Percentiles rank a stretch among this genome's conserved stretches.
Evolutionary conservation across 371 early-diverging fungal species (phyloP).

Genomic region (Mucor mucedo): DNA sequence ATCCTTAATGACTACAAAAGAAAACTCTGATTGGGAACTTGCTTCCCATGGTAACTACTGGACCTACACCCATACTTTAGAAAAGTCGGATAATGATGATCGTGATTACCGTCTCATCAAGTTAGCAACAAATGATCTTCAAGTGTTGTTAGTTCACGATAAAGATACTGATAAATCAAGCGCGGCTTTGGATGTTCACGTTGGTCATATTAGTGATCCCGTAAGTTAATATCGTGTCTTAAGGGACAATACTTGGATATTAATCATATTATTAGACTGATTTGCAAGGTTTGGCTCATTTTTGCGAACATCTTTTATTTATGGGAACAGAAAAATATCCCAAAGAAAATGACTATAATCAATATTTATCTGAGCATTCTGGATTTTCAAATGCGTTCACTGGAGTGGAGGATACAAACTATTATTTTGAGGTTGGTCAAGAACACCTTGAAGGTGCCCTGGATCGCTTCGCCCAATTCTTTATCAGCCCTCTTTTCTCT

Average conservation of each 20-base stretch:
- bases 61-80: slow-evolving; percentile 49
- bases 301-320: slow-evolving; percentile 97
- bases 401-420: slow-evolving; percentile 85
- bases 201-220: slow-evolving; percentile 89
- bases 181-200: slow-evolving; percentile 93
- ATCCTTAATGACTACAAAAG: slow-evolving; percentile 6
- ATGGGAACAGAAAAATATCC: slow-evolving; percentile 92
- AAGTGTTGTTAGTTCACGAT: slow-evolving; percentile 86
- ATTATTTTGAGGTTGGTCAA: slow-evolving; percentile 94
- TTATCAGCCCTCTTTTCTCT: slow-evolving; percentile 87
- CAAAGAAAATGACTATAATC: slow-evolving; percentile 91
- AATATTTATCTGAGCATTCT: slow-evolving; percentile 87
- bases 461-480: slow-evolving; percentile 95
- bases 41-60: slow-evolving; percentile 39
- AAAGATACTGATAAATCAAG: slow-evolving; percentile 86
- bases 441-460: slow-evolving; percentile 88
- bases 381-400: slow-evolving; percentile 98
- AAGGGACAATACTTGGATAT: not conserved
- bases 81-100: slow-evolving; percentile 77
- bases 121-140: slow-evolving; percentile 75
- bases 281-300: slow-evolving; percentile 96
- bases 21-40: slow-evolving; percentile 42
- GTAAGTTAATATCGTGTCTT: slow-evolving; percentile 35
- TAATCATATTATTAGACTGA: slow-evolving; percentile 43
- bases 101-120: slow-evolving; percentile 81